Evolutionary conservation across 2,329 filamentous ascomycete genomes (phyloP).

Genomic region (Lachnellula suecica): DNA sequence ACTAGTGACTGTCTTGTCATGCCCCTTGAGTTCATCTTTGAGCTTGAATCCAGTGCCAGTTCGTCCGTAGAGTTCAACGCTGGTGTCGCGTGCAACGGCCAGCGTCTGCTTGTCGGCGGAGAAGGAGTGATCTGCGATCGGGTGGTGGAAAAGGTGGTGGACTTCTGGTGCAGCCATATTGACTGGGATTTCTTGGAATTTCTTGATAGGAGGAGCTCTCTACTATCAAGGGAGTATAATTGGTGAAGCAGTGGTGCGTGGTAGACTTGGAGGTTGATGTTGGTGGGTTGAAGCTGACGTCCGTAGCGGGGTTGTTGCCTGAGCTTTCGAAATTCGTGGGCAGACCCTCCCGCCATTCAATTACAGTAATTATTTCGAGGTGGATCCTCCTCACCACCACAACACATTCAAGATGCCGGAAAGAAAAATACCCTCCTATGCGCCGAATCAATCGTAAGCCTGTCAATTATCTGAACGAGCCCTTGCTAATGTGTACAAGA

Average conservation of each 20-base stretch:
- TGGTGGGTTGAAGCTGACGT: background rate
- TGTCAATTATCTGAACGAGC: background rate
- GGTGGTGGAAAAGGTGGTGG: slow-evolving; percentile 94
- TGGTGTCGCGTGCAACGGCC: slow-evolving; percentile 86
- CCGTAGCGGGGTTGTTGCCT: slow-evolving; percentile 7
- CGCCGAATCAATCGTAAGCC: slow-evolving; percentile 75
- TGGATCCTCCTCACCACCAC: background rate
- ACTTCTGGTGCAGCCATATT: slow-evolving; percentile 84
- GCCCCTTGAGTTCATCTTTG: slow-evolving; percentile 90
- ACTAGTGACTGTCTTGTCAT: slow-evolving; percentile 95
- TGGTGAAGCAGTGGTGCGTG: slow-evolving; percentile 10
- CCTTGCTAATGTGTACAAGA: slow-evolving; percentile 43
- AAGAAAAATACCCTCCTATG: slow-evolving; percentile 51
- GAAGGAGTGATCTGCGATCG: slow-evolving; percentile 98
- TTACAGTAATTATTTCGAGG: background rate
- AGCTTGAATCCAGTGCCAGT: slow-evolving; percentile 75
- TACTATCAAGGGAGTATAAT: too few relatives aligned
- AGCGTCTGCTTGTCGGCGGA: slow-evolving; percentile 86
- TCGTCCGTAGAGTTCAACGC: slow-evolving; percentile 82
- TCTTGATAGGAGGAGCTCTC: slow-evolving; percentile 93
- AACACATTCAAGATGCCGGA: slow-evolving; percentile 13
- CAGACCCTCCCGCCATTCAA: background rate
- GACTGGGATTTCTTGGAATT: too few relatives aligned
- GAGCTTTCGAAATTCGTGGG: background rate
- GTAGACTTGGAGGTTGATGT: slow-evolving; percentile 6